Evolutionary conservation across 73 alveolate species (phyloP).

Genomic region (Stentor coeruleus): DNA sequence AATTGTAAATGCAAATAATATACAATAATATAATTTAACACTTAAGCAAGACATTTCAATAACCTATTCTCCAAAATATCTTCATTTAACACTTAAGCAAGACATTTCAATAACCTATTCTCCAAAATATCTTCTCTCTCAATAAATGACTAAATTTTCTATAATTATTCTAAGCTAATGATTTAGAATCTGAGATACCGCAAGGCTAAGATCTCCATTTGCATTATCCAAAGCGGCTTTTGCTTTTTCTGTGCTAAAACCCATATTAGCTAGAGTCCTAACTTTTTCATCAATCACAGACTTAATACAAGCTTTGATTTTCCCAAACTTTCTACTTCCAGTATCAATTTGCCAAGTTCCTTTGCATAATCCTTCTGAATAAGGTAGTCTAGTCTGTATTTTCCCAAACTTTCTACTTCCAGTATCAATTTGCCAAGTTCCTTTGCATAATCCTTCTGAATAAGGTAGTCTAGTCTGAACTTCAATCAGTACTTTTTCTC

Average conservation of each 20-base stretch:
- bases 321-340: not conserved
- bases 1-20: too few species aligned
- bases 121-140: too few species aligned
- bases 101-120: too few species aligned
- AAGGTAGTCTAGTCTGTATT: not conserved
- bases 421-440: not conserved
- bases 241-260: not conserved
- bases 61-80: too few species aligned
- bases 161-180: too few species aligned
- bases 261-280: not conserved
- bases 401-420: not conserved
- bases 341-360: not conserved
- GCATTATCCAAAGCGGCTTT: not conserved
- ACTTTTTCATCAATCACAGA: not conserved
- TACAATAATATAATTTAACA: too few species aligned
- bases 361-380: not conserved
- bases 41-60: too few species aligned
- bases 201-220: conserved; percentile 10
- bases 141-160: too few species aligned
- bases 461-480: not conserved
- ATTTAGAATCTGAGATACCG: conserved; percentile 18
- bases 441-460: not conserved
- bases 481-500: not conserved
- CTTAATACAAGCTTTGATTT: not conserved
- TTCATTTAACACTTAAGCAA: too few species aligned